Conservation (phyloP, 2,329 filamentous ascomycete genomes). For the Diaporthe sp. region DNA sequence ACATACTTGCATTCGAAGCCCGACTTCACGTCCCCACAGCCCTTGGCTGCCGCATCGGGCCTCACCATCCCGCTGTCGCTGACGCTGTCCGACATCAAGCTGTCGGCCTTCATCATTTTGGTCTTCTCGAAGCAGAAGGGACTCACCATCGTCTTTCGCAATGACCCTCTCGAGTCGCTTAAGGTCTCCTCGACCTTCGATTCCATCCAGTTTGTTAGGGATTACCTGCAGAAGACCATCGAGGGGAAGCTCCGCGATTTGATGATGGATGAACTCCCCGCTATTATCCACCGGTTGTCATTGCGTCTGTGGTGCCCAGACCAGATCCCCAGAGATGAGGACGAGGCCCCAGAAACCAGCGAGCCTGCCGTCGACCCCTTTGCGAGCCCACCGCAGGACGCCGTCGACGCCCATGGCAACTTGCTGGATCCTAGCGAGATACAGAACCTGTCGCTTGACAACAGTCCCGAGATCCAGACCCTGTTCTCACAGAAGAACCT, state of each 20-base stretch:
- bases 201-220: slow-evolving; percentile 97
- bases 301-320: slow-evolving; percentile 92
- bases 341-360: slow-evolving; percentile 65
- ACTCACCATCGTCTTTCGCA: slow-evolving; percentile 95
- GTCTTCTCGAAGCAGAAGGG: slow-evolving; percentile 99
- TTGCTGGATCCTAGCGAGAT: slow-evolving; percentile 81
- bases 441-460: slow-evolving; percentile 83
- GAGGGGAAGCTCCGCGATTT: slow-evolving; percentile 91
- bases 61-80: slow-evolving; percentile 98
- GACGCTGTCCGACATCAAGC: slow-evolving; percentile 92
- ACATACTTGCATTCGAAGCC: slow-evolving; percentile 95
- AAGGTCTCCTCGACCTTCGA: slow-evolving; percentile 99
- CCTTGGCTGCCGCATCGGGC: slow-evolving; percentile 89
- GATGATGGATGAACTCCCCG: slow-evolving; percentile 98
- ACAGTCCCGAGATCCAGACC: slow-evolving; percentile 84
- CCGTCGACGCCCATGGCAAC: slow-evolving; percentile 85
- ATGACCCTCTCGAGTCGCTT: slow-evolving; percentile 96
- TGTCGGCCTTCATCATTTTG: slow-evolving; percentile 96
- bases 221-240: slow-evolving; percentile 96
- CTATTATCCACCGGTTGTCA: slow-evolving; percentile 94
- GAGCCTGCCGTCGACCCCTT: slow-evolving; percentile 83
- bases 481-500: slow-evolving; percentile 97
- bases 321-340: slow-evolving; percentile 77
- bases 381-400: slow-evolving; percentile 83
- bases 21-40: slow-evolving; percentile 91